These are phyloP conservation scores for Pleurotus tuber-regium DNA, from an alignment of 768 basidiomycete genomes.

Conservation along the genomic window DNA sequence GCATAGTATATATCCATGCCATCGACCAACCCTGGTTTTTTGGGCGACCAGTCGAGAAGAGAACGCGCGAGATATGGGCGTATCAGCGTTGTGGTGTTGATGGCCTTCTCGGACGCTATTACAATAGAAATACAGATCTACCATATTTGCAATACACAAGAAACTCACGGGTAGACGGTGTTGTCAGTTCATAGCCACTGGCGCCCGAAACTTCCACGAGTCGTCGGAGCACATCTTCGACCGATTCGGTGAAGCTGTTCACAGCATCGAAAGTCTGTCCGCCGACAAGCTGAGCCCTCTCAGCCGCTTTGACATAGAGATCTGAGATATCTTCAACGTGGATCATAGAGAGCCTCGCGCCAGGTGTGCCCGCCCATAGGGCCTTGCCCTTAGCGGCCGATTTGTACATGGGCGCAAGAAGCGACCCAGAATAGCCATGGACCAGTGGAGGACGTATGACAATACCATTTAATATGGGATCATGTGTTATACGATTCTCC, in stretches of 20 bases:
- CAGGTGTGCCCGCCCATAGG: constrained; percentile 32
- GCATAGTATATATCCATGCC: constrained; percentile 40
- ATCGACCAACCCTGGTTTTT: constrained; percentile 39
- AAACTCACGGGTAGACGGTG: neutral
- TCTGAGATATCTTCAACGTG: constrained; percentile 47
- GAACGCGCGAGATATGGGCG: constrained; percentile 38
- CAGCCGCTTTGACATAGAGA: constrained; percentile 36
- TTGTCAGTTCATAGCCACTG: neutral
- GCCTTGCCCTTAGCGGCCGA: constrained; percentile 28
- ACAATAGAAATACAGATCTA: no score
- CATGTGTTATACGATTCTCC: constrained; percentile 29
- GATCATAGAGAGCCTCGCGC: constrained; percentile 30
- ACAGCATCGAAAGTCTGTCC: constrained; percentile 40
- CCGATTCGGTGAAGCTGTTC: constrained; percentile 41
- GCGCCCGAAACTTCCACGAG: no score
- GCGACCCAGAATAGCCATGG: constrained; percentile 39
- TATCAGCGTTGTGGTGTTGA: constrained; percentile 26
- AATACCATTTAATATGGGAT: constrained; percentile 35
- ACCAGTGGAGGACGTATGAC: constrained; percentile 42
- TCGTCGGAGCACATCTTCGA: constrained; percentile 26
- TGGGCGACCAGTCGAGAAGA: constrained; percentile 41
- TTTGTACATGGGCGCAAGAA: constrained; percentile 29
- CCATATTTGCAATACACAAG: constrained; percentile 5
- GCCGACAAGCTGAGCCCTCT: constrained; percentile 30
- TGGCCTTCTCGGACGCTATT: constrained; percentile 36